These are phyloP conservation scores for Crithidia bombi DNA, from an alignment of 208 protist species.

Conservation along the genomic window DNA sequence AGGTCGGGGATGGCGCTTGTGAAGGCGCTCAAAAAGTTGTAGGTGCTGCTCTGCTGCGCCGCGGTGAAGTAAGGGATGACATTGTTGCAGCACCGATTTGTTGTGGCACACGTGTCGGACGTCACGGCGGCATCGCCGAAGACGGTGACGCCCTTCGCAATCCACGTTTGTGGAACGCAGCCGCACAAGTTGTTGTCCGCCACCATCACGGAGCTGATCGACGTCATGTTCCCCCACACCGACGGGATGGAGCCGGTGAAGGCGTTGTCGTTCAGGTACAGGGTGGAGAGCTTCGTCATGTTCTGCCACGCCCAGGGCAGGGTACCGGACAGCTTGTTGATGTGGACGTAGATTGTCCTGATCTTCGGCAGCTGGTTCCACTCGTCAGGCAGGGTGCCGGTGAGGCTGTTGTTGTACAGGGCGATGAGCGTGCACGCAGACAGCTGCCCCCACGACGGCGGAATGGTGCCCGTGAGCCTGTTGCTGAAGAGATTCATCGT, in stretches of 20 bases:
- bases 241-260: slow-evolving; percentile 14
- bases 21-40: too few relatives aligned
- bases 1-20: too few relatives aligned
- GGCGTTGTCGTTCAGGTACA: neutral
- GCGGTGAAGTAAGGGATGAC: too few relatives aligned
- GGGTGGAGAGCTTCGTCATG: neutral
- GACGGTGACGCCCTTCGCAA: neutral
- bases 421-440: slow-evolving; percentile 13
- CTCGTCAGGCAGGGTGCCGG: neutral
- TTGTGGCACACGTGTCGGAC: neutral
- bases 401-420: slow-evolving; percentile 17
- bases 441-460: slow-evolving; percentile 3
- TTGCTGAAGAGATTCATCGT: slow-evolving; percentile 15
- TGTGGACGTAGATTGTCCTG: slow-evolving; percentile 6
- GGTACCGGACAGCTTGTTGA: slow-evolving; percentile 7
- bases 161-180: slow-evolving; percentile 1
- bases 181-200: slow-evolving; percentile 11
- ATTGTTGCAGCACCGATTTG: slow-evolving; percentile 2
- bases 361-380: slow-evolving; percentile 9
- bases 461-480: slow-evolving; percentile 11
- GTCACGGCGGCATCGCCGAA: neutral
- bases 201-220: slow-evolving; percentile 3
- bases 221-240: slow-evolving; percentile 6
- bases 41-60: too few relatives aligned
- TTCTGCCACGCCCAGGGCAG: slow-evolving; percentile 5